Evolutionary conservation across 305 asterid genomes (phyloP).

Genomic region (Andrographis paniculata): DNA sequence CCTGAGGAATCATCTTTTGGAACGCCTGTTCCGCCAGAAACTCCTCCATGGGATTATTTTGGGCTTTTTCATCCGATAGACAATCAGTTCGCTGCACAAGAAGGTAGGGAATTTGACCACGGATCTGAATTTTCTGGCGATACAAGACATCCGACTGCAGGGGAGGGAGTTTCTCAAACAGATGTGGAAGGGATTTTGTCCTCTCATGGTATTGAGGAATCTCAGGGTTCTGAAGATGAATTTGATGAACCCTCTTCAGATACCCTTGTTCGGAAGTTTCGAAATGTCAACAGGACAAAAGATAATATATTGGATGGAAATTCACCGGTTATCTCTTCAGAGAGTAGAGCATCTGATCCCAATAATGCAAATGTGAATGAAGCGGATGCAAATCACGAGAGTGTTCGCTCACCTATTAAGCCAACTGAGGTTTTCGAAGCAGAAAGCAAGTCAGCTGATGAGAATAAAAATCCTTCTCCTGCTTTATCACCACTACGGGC

Average conservation of each 20-base stretch:
- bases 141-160: constrained; percentile 26
- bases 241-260: constrained; percentile 81
- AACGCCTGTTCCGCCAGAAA: constrained; percentile 28
- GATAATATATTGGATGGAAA: constrained; percentile 27
- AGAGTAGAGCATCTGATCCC: constrained; percentile 28
- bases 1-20: constrained; percentile 50
- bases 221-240: constrained; percentile 81
- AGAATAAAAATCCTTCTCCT: constrained; percentile 53
- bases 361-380: constrained; percentile 42
- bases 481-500: constrained; percentile 68
- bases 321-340: constrained; percentile 24
- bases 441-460: constrained; percentile 44
- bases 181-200: constrained; percentile 47
- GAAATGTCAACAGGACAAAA: constrained; percentile 51
- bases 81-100: constrained; percentile 46
- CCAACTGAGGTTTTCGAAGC: constrained; percentile 20
- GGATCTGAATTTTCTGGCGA: constrained; percentile 30
- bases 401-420: constrained; percentile 30
- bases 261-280: constrained; percentile 77
- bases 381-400: constrained; percentile 24
- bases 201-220: constrained; percentile 44
- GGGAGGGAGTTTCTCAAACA: constrained; percentile 36
- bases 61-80: constrained; percentile 56
- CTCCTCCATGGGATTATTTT: constrained; percentile 56
- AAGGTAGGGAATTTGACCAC: constrained; percentile 26